Evolutionary conservation across 495 filamentous ascomycete species (phyloP).

Genomic region (Collariella sp.): DNA sequence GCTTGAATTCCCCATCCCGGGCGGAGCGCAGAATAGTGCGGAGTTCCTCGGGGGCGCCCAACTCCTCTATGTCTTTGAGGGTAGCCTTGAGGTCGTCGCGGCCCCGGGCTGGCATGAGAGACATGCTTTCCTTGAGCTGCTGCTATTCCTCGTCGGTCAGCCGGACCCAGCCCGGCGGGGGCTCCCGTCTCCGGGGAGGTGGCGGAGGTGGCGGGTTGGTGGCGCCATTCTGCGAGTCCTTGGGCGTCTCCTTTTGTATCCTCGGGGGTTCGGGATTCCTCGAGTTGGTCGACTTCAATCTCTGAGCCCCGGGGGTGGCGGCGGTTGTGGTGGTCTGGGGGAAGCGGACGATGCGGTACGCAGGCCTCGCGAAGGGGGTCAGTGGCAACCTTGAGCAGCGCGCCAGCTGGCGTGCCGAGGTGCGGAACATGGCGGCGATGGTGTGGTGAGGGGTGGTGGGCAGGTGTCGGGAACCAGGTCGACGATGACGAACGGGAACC

Average conservation of each 20-base stretch:
- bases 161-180: conserved; percentile 31
- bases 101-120: conserved; percentile 3
- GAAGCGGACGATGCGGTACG: conserved; percentile 8
- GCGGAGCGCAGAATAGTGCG: conserved; percentile 29
- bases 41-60: conserved; percentile 25
- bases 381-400: conserved; percentile 20
- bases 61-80: conserved; percentile 9
- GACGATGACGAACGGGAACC: too few relatives aligned
- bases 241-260: neutral
- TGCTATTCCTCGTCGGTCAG: conserved; percentile 25
- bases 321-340: conserved; percentile 11
- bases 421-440: conserved; percentile 23
- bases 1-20: conserved; percentile 50
- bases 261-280: conserved; percentile 7
- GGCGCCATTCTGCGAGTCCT: conserved; percentile 1
- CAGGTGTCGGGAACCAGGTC: neutral
- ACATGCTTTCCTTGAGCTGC: neutral
- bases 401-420: conserved; percentile 25
- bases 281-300: conserved; percentile 23
- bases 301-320: neutral
- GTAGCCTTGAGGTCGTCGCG: neutral
- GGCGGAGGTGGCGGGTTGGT: neutral
- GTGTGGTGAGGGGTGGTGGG: neutral
- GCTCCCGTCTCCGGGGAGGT: neutral
- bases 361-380: conserved; percentile 15